These are phyloP conservation scores for Pichia sp. DNA, from an alignment of 1,139 yeast genomes.

Conservation along the genomic window DNA sequence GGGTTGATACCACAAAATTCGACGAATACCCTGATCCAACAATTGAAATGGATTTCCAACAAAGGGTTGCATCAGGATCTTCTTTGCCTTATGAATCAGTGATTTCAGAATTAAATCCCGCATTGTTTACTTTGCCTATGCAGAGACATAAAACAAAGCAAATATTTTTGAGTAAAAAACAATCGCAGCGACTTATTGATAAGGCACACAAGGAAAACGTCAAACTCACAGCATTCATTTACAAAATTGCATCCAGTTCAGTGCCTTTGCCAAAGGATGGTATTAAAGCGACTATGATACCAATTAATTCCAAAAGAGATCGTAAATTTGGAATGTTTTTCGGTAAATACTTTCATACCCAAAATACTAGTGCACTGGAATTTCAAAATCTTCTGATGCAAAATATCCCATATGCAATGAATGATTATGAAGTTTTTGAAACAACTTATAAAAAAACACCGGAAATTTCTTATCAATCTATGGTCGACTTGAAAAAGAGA, in stretches of 20 bases:
- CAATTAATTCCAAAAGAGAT: constrained; percentile 9
- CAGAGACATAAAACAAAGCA: constrained; percentile 1
- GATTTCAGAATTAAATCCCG: neutral
- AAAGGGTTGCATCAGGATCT: neutral
- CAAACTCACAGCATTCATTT: constrained; percentile 9
- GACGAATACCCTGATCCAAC: constrained; percentile 9
- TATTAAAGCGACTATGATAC: constrained; percentile 6
- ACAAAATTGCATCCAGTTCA: constrained; percentile 3
- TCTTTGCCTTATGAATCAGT: neutral
- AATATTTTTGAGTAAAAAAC: neutral
- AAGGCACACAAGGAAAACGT: constrained; percentile 1
- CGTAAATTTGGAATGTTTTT: constrained; percentile 8
- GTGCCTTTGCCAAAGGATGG: neutral
- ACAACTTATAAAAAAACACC: neutral
- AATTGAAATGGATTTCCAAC: constrained; percentile 3
- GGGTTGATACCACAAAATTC: constrained; percentile 2
- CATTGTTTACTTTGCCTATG: constrained; percentile 4
- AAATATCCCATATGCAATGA: constrained; percentile 3
- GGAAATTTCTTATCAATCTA: neutral
- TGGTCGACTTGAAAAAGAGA: constrained; percentile 3
- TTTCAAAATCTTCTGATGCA: constrained; percentile 5
- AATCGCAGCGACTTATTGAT: constrained; percentile 1
- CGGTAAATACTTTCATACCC: constrained; percentile 6
- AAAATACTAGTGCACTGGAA: neutral
- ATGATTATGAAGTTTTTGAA: constrained; percentile 4